phyloP scores from a whole-genome alignment of 1,284 basidiomycete genomes.

The Porodaedalea pini region DNA sequence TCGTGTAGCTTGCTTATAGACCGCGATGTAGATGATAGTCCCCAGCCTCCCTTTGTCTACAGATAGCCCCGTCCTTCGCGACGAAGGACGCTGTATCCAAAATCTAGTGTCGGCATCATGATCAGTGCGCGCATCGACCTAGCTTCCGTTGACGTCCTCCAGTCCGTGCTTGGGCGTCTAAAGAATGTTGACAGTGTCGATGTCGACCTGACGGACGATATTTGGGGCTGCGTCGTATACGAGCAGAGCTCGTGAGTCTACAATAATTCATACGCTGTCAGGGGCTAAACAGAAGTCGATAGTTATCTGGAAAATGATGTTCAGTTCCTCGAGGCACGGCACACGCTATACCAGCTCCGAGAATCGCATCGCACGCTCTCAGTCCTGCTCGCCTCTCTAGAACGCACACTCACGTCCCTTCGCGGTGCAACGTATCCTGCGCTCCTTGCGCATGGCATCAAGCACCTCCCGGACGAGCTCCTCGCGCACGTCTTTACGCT shows the following conservation, averaged over 20 bases:
- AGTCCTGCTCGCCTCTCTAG: background rate
- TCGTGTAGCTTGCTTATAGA: too few species aligned
- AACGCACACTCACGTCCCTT: background rate
- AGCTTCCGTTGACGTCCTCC: background rate
- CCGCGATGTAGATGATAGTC: background rate
- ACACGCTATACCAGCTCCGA: background rate
- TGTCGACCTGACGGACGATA: background rate
- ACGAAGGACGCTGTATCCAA: too few species aligned
- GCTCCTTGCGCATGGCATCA: background rate
- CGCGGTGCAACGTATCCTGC: background rate
- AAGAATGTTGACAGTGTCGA: background rate
- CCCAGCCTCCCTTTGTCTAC: too few species aligned
- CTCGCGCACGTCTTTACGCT: background rate
- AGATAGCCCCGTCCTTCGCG: background rate
- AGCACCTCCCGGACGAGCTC: conserved; percentile 4
- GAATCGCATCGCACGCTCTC: background rate
- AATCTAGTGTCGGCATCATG: too few species aligned
- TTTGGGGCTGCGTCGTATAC: background rate
- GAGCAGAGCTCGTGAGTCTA: background rate
- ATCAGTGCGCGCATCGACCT: background rate
- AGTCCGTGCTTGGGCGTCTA: background rate
- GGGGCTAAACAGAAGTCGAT: background rate
- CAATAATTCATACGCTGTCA: background rate
- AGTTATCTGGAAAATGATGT: background rate
- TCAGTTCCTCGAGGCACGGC: background rate